phyloP scores from a whole-genome alignment of 345 rosid genomes.

The Arabidopsis suecica region DNA sequence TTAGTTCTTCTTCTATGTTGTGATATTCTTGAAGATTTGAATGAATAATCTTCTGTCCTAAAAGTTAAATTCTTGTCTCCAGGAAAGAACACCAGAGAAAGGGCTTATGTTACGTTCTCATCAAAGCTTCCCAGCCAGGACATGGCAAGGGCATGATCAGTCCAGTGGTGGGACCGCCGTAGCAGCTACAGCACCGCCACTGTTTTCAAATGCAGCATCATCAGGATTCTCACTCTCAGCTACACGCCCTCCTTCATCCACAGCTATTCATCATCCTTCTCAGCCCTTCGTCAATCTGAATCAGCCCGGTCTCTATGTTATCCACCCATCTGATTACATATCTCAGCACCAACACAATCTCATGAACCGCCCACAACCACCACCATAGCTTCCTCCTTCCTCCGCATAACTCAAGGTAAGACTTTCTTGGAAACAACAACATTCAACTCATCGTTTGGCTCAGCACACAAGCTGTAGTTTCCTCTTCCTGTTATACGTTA shows the following conservation, averaged over 20 bases:
- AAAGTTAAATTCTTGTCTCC: slow-evolving; percentile 32
- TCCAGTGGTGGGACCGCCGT: slow-evolving; percentile 46
- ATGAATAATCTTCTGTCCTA: slow-evolving; percentile 4
- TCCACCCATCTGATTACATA: slow-evolving; percentile 42
- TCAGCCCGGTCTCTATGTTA: slow-evolving; percentile 50
- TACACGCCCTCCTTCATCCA: slow-evolving; percentile 56
- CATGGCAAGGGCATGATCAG: slow-evolving; percentile 74
- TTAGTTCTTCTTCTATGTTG: background rate
- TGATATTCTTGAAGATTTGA: background rate
- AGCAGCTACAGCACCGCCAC: slow-evolving; percentile 49
- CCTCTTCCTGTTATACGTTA: background rate
- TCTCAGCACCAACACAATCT: slow-evolving; percentile 38
- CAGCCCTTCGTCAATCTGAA: slow-evolving; percentile 49
- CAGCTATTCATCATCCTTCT: slow-evolving; percentile 53
- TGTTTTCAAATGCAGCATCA: slow-evolving; percentile 96
- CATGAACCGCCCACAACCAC: slow-evolving; percentile 61
- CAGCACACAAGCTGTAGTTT: slow-evolving; percentile 30
- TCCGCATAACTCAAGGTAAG: slow-evolving; percentile 34
- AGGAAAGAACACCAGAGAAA: slow-evolving; percentile 63
- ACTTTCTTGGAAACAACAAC: slow-evolving; percentile 9
- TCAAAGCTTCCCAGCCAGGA: slow-evolving; percentile 61
- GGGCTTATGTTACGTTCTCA: slow-evolving; percentile 53
- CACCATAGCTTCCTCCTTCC: slow-evolving; percentile 45
- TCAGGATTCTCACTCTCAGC: slow-evolving; percentile 96
- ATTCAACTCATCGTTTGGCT: slow-evolving; percentile 5